Percentiles rank a stretch among this genome's conserved stretches.
Evolutionary conservation across 2,329 filamentous ascomycete genomes (phyloP).

Genomic region (Podosphaera fusca): DNA sequence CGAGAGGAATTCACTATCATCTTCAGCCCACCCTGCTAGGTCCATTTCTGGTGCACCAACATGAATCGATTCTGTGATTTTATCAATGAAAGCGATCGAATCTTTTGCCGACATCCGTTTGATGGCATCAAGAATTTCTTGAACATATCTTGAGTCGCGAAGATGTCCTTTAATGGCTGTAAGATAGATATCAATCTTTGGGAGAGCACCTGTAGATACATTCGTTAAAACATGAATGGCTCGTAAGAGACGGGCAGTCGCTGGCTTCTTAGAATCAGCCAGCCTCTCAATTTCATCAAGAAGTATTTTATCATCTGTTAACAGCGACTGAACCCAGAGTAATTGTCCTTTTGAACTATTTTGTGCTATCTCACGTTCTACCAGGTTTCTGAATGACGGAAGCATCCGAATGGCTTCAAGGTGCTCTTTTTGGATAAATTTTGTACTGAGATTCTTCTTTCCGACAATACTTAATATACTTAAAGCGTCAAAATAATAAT

Average conservation of each 20-base stretch:
- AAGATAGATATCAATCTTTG: conserved; percentile 30
- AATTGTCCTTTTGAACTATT: conserved; percentile 14
- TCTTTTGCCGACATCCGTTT: conserved; percentile 35
- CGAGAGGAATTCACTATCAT: conserved; percentile 8
- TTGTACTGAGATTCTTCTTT: conserved; percentile 11
- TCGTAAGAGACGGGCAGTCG: conserved; percentile 23
- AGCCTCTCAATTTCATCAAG: conserved; percentile 19
- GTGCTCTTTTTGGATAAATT: conserved; percentile 31
- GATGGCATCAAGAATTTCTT: conserved; percentile 22
- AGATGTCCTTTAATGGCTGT: conserved; percentile 31
- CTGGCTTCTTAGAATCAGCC: conserved; percentile 18
- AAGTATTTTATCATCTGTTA: conserved; percentile 37
- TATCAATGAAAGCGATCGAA: conserved; percentile 20
- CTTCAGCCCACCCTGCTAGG: conserved; percentile 13
- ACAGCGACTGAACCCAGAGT: conserved; percentile 24
- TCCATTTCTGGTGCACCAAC: conserved; percentile 9
- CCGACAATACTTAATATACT: conserved; percentile 33
- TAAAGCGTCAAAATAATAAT: conserved; percentile 59
- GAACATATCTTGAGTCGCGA: conserved; percentile 29
- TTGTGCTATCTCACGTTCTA: conserved; percentile 25
- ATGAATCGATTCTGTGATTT: conserved; percentile 17
- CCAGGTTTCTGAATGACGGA: conserved; percentile 38
- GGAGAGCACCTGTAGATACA: conserved; percentile 4
- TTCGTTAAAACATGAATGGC: conserved; percentile 24
- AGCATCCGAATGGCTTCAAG: conserved; percentile 44